Conservation (phyloP, 2,329 filamentous ascomycete genomes). For the Neofusicoccum sp. region DNA sequence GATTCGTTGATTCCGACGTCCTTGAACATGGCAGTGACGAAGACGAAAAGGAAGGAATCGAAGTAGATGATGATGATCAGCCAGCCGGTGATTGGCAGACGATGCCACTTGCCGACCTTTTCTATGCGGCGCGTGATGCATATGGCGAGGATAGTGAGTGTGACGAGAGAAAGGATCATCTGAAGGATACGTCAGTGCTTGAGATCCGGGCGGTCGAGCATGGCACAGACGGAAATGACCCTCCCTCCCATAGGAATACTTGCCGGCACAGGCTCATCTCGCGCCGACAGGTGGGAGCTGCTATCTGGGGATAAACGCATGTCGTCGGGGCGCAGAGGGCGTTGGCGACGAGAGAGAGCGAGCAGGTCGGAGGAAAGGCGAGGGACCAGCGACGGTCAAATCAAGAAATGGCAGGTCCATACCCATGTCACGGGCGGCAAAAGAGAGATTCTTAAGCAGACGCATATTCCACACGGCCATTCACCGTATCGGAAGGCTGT, state of each 20-base stretch:
- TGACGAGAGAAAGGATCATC: slow-evolving; percentile 15
- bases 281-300: neutral
- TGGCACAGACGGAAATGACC: slow-evolving; percentile 26
- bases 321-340: neutral
- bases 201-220: neutral
- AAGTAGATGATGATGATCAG: slow-evolving; percentile 61
- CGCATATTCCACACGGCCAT: neutral
- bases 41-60: slow-evolving; percentile 64
- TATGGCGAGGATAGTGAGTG: slow-evolving; percentile 19
- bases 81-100: slow-evolving; percentile 29
- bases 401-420: slow-evolving; percentile 8
- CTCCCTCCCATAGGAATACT: slow-evolving; percentile 30
- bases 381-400: neutral
- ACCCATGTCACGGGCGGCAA: slow-evolving; percentile 9
- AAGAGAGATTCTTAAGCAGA: slow-evolving; percentile 6
- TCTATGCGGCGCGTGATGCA: slow-evolving; percentile 31
- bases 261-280: slow-evolving; percentile 21
- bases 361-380: neutral
- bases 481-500: slow-evolving; percentile 5
- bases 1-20: slow-evolving; percentile 60
- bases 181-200: neutral
- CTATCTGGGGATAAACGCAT: neutral
- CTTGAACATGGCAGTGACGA: slow-evolving; percentile 59
- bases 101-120: slow-evolving; percentile 28
- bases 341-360: neutral